Percentiles rank a stretch among this genome's conserved stretches.
phyloP scores from a whole-genome alignment of 805 yeast genomes.

The Nakazawaea anatomiae region DNA sequence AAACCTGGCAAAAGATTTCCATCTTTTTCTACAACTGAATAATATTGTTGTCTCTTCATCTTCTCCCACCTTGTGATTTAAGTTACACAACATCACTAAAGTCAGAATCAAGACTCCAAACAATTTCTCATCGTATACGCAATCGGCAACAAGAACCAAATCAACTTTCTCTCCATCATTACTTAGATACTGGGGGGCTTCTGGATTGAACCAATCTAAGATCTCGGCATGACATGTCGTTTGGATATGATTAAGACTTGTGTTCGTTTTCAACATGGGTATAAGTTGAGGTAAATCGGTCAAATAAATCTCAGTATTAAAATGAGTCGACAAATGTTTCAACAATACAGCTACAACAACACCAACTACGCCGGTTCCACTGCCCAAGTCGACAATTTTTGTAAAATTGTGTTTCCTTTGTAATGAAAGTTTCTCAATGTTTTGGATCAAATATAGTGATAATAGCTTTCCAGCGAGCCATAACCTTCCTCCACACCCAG shows the following conservation, averaged over 20 bases:
- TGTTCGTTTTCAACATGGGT: slow-evolving; percentile 40
- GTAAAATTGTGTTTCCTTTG: slow-evolving; percentile 13
- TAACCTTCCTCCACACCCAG: slow-evolving; percentile 59
- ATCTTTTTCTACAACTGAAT: slow-evolving; percentile 49
- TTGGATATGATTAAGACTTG: slow-evolving; percentile 31
- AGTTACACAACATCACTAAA: slow-evolving; percentile 32
- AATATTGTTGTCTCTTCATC: slow-evolving; percentile 34
- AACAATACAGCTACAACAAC: slow-evolving; percentile 24
- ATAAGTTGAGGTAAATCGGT: slow-evolving; percentile 46
- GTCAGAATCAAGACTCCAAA: slow-evolving; percentile 48
- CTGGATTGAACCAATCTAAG: slow-evolving; percentile 41
- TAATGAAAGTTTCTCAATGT: slow-evolving; percentile 16
- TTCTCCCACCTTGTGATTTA: slow-evolving; percentile 9
- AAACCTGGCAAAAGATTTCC: slow-evolving; percentile 29
- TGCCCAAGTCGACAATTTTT: slow-evolving; percentile 45
- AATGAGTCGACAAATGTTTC: slow-evolving; percentile 14
- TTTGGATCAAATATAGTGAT: slow-evolving; percentile 35
- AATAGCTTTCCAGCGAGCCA: slow-evolving; percentile 59
- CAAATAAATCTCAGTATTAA: slow-evolving; percentile 31
- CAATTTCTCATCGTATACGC: slow-evolving; percentile 50
- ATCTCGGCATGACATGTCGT: slow-evolving; percentile 33
- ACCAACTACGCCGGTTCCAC: slow-evolving; percentile 57
- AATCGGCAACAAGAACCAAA: slow-evolving; percentile 52
- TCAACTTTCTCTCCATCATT: slow-evolving; percentile 26
- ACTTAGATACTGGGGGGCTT: slow-evolving; percentile 29